phyloP scores from a whole-genome alignment of 2,329 filamentous ascomycete species.

The Volutella citrinella region DNA sequence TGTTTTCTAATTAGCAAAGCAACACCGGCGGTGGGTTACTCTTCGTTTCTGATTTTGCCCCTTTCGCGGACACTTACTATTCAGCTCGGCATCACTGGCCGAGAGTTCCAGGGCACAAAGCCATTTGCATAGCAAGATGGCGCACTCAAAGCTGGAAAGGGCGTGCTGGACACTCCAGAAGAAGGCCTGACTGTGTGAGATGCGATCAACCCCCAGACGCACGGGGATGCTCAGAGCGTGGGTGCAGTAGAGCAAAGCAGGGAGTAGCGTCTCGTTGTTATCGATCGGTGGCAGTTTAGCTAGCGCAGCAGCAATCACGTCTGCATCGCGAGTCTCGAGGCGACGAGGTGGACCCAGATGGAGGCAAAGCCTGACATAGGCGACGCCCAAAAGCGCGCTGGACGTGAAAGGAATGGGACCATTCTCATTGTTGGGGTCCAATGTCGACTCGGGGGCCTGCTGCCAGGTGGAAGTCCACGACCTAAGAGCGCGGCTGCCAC shows the following conservation, averaged over 20 bases:
- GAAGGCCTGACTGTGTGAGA: conserved; percentile 52
- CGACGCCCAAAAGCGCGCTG: conserved; percentile 42
- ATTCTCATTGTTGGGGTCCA: conserved; percentile 39
- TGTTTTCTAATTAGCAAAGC: too few species aligned
- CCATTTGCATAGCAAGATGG: conserved; percentile 52
- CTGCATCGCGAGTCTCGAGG: conserved; percentile 41
- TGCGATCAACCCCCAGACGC: conserved; percentile 50
- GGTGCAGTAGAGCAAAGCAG: conserved; percentile 50
- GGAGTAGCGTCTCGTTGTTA: conserved; percentile 44
- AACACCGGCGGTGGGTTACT: too few species aligned
- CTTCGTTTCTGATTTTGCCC: too few species aligned
- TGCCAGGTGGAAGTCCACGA: conserved; percentile 39
- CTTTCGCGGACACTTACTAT: conserved; percentile 24
- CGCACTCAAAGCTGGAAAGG: conserved; percentile 52
- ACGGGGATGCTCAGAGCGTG: conserved; percentile 56
- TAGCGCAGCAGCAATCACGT: conserved; percentile 37
- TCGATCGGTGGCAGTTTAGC: conserved; percentile 37
- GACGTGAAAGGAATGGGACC: conserved; percentile 42
- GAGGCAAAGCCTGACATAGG: conserved; percentile 44
- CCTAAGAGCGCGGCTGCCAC: conserved; percentile 28
- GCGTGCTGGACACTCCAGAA: conserved; percentile 57
- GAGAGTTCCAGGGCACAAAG: conserved; percentile 28
- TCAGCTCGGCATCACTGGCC: conserved; percentile 17
- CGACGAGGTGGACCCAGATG: conserved; percentile 42
- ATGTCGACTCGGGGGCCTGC: conserved; percentile 35